Percentiles rank a stretch among this genome's conserved stretches.
phyloP scores from a whole-genome alignment of 179 eudicot genomes.

The Gypsophila paniculata region DNA sequence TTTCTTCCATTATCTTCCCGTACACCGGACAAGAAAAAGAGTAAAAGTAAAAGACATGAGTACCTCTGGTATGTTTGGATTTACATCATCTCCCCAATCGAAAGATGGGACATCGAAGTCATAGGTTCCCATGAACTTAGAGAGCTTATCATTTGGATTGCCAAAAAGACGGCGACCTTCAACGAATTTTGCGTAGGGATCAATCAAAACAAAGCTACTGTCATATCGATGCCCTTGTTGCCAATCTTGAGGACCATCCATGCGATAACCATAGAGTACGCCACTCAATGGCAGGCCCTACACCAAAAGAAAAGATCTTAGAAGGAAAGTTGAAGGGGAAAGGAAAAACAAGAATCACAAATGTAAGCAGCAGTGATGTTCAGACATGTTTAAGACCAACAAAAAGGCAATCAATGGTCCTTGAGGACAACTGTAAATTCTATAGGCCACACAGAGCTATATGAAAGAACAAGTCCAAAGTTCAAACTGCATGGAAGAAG shows the following conservation, averaged over 20 bases:
- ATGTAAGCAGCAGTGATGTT: background rate
- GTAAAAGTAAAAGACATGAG: slow-evolving; percentile 8
- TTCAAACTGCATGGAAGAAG: background rate
- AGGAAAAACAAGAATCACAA: background rate
- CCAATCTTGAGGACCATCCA: slow-evolving; percentile 91
- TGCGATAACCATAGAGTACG: slow-evolving; percentile 79
- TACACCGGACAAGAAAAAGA: background rate
- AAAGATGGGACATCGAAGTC: slow-evolving; percentile 72
- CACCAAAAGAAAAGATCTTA: slow-evolving; percentile 15
- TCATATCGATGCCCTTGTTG: slow-evolving; percentile 91
- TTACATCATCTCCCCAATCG: slow-evolving; percentile 73
- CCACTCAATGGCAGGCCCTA: slow-evolving; percentile 68
- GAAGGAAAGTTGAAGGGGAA: background rate
- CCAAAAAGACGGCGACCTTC: slow-evolving; percentile 91
- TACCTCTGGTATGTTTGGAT: slow-evolving; percentile 92
- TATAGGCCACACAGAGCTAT: background rate
- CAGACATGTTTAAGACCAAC: background rate
- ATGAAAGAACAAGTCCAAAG: background rate
- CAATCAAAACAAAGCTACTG: slow-evolving; percentile 54
- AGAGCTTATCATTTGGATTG: slow-evolving; percentile 53
- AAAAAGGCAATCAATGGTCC: background rate
- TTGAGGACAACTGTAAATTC: background rate
- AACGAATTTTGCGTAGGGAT: slow-evolving; percentile 82
- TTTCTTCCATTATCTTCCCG: background rate
- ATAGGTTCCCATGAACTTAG: slow-evolving; percentile 70